Evolutionary conservation across 2,329 filamentous ascomycete genomes (phyloP).

Genomic region (Sporothrix pallida): DNA sequence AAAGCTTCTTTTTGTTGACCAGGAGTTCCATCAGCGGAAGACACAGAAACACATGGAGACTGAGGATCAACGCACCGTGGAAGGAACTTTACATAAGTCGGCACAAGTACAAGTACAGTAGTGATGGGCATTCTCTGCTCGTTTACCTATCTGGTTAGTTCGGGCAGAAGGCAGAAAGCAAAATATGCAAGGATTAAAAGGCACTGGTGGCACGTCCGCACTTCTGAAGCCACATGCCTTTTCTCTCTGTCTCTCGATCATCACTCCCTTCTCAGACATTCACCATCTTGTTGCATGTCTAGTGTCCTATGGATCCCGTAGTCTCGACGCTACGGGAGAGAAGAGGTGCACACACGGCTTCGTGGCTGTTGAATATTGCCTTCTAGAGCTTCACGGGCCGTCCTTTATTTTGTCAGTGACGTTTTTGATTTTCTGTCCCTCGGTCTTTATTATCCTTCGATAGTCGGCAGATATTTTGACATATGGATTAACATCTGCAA

Average conservation of each 20-base stretch:
- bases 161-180: neutral
- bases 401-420: too few relatives aligned
- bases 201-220: conserved; percentile 5
- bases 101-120: too few relatives aligned
- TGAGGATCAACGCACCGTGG: too few relatives aligned
- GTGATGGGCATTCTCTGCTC: neutral
- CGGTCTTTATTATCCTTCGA: too few relatives aligned
- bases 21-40: too few relatives aligned
- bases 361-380: too few relatives aligned
- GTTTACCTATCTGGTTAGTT: neutral
- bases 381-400: too few relatives aligned
- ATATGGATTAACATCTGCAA: too few relatives aligned
- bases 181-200: neutral
- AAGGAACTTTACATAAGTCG: too few relatives aligned
- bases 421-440: too few relatives aligned
- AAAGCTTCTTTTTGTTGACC: neutral
- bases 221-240: neutral
- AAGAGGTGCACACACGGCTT: neutral
- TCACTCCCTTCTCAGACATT: neutral
- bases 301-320: neutral
- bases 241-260: neutral
- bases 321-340: neutral
- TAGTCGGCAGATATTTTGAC: too few relatives aligned
- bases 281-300: neutral
- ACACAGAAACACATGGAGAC: too few relatives aligned